phyloP scores from a whole-genome alignment of 148 eudicot genomes.

The Fagopyrum esculentum region DNA sequence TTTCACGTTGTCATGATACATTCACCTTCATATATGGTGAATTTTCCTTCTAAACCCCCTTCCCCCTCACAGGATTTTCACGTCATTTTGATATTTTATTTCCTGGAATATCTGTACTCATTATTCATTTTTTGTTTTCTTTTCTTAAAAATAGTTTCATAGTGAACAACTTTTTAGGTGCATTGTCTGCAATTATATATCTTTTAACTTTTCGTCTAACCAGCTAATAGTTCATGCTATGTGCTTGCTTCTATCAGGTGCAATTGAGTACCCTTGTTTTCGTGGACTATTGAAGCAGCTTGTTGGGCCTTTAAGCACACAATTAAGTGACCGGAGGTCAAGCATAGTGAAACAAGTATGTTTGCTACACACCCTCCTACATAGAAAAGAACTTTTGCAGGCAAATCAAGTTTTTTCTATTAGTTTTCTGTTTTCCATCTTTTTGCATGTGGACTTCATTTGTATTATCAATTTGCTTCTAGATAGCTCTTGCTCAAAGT shows the following conservation, averaged over 20 bases:
- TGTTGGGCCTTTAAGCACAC: conserved; percentile 74
- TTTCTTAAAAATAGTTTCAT: neutral
- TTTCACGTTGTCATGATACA: neutral
- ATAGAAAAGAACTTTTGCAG: neutral
- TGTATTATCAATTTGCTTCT: neutral
- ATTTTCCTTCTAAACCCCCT: neutral
- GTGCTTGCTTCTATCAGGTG: conserved; percentile 45
- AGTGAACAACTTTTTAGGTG: neutral
- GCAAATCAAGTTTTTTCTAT: neutral
- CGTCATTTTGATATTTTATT: neutral
- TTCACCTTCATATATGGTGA: neutral
- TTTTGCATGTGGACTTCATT: neutral
- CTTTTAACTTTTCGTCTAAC: neutral
- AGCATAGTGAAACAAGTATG: conserved; percentile 90
- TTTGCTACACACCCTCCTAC: neutral
- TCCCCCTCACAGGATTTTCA: neutral
- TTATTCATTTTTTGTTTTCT: neutral
- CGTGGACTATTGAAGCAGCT: conserved; percentile 91
- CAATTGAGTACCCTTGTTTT: conserved; percentile 77
- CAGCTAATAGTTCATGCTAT: neutral
- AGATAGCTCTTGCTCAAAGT: neutral
- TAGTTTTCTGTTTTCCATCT: neutral
- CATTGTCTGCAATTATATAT: neutral
- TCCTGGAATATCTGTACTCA: neutral
- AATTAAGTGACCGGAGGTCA: conserved; percentile 84